Evolutionary conservation across 495 filamentous ascomycete genomes (phyloP), one percentile per base, ranked within the genome.

Genomic region (Xylaria palmicola): DNA sequence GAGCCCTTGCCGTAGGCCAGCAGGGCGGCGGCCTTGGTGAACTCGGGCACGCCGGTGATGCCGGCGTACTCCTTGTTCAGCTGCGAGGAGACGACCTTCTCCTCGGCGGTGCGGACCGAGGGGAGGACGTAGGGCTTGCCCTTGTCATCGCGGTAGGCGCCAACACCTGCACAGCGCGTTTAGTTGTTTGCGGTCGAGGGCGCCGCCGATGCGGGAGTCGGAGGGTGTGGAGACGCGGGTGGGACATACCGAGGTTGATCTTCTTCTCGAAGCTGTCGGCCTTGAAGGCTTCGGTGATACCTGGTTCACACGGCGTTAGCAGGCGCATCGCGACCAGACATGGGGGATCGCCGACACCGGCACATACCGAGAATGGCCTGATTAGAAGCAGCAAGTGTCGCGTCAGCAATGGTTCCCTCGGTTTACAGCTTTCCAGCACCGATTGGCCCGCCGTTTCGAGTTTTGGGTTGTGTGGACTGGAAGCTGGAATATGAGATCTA

Each of bases 271-370:
- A 91, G 63, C 77, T 82, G 72, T 98, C 93, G 71, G 93, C 91
- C 84, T 98, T 98, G 89, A 94, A 98, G 51, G 94, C 94, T 80
- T 98, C 94, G 53, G 94, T 98, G 80, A 98, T 95, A 80, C 93
- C 93, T 84, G 39, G 13, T 32, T n/a, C n/a, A n/a, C n/a, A n/a
- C n/a, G n/a, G n/a, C n/a, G n/a, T n/a, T n/a, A n/a, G n/a, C n/a
- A n/a, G n/a, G n/a, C n/a, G n/a, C n/a, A n/a, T n/a, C n/a, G n/a
- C n/a, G n/a, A n/a, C n/a, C n/a, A n/a, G n/a, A n/a, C n/a, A n/a
- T n/a, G n/a, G n/a, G n/a, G n/a, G n/a, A n/a, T n/a, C n/a, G n/a
- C n/a, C n/a, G n/a, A n/a, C n/a, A n/a, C n/a, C 1, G 0, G n/a
- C 4, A 67, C 81, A 75, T 81, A 88, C 86, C 87, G 26, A 93